These are phyloP conservation scores for Xylaria sp. DNA, from an alignment of 2,329 filamentous ascomycete genomes.

Conservation along the genomic window DNA sequence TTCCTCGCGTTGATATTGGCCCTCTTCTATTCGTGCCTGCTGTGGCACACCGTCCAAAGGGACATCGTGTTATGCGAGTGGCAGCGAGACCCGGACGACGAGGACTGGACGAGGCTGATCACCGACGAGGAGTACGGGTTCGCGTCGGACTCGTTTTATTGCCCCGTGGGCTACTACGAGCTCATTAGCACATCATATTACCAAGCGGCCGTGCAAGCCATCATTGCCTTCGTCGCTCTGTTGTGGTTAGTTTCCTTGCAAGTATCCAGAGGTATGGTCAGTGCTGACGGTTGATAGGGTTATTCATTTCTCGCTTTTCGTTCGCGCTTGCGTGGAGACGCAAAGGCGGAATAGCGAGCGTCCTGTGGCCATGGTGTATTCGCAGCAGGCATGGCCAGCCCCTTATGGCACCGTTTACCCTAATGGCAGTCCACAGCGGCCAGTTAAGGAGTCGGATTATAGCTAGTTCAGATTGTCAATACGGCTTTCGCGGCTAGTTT, in stretches of 20 bases:
- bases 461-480: neutral
- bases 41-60: constrained; percentile 17
- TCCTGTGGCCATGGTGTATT: constrained; percentile 9
- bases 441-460: constrained; percentile 13
- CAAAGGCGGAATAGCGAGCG: constrained; percentile 14
- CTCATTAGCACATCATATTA: constrained; percentile 15
- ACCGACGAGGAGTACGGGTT: neutral
- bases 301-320: constrained; percentile 24
- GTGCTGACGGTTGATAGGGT: constrained; percentile 13
- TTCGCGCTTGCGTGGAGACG: constrained; percentile 24
- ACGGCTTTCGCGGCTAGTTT: neutral
- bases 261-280: neutral
- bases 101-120: constrained; percentile 10
- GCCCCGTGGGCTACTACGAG: constrained; percentile 13
- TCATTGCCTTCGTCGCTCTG: constrained; percentile 18
- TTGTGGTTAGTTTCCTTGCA: constrained; percentile 13
- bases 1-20: constrained; percentile 19
- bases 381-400: constrained; percentile 10
- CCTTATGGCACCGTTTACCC: constrained; percentile 8
- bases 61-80: constrained; percentile 14
- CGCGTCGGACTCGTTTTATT: constrained; percentile 5
- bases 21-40: constrained; percentile 13
- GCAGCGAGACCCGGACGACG: constrained; percentile 8
- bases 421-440: constrained; percentile 1
- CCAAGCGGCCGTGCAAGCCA: constrained; percentile 11